Conservation (phyloP, 2,329 filamentous ascomycete genomes). For the Aspergillus awamori region DNA sequence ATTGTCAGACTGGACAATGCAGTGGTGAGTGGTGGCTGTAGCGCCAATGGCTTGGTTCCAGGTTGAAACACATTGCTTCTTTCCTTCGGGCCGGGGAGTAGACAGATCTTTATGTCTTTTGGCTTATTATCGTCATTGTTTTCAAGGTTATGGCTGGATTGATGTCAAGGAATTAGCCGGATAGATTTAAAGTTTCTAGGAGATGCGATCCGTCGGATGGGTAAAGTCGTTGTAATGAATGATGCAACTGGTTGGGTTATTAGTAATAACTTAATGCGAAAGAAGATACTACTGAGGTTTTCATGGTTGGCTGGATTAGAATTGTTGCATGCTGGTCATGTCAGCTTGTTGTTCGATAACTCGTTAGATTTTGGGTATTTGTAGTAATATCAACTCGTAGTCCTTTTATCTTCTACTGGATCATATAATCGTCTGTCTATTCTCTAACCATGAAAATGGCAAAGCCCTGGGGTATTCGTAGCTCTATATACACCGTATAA, state of each 20-base stretch:
- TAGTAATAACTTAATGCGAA: neutral
- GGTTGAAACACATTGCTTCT: neutral
- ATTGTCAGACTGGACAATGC: neutral
- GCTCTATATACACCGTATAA: conserved; percentile 18
- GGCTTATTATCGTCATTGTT: neutral
- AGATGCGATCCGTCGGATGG: neutral
- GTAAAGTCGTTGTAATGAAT: neutral
- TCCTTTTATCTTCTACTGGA: neutral
- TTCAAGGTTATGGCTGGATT: neutral
- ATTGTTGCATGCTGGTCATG: neutral
- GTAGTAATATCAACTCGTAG: neutral
- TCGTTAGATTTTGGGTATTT: no score
- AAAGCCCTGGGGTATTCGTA: conserved; percentile 13
- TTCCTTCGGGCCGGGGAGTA: neutral
- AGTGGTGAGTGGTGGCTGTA: neutral
- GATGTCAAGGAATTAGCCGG: neutral
- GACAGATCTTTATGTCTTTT: neutral
- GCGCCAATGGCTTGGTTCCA: neutral
- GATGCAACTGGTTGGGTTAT: neutral
- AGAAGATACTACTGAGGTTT: no score
- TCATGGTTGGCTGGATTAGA: no score
- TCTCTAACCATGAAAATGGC: neutral
- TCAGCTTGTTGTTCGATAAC: neutral
- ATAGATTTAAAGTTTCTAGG: neutral
- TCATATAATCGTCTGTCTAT: neutral